A percentile compares a stretch with the other conserved stretches of the same genome.
These are phyloP conservation scores for Limonium bicolor DNA, from an alignment of 148 eudicot genomes.

Conservation along the genomic window DNA sequence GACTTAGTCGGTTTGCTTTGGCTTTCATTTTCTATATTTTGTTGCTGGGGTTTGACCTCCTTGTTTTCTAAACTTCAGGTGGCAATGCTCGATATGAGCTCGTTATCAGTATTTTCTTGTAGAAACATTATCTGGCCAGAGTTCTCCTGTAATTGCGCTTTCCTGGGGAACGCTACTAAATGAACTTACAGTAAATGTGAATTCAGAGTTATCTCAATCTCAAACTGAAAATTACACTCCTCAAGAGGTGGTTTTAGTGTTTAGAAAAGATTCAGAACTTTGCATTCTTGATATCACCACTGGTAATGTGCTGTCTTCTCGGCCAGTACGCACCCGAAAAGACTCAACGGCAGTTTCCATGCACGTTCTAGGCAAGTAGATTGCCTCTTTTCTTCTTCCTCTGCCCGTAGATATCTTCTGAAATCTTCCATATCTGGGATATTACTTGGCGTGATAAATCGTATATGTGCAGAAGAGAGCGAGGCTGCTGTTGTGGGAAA, in stretches of 20 bases:
- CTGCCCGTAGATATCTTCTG: no score
- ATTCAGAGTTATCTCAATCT: constrained; percentile 23
- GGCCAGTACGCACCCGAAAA: constrained; percentile 15
- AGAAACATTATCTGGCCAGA: constrained; percentile 32
- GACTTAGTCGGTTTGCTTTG: background rate
- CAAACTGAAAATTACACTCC: constrained; percentile 17
- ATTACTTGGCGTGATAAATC: no score
- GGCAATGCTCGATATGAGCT: constrained; percentile 48
- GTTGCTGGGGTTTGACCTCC: background rate
- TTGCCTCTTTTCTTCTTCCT: no score
- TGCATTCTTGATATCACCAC: constrained; percentile 36
- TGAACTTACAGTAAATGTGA: constrained; percentile 8
- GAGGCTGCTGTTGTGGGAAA: no score
- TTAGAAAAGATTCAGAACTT: constrained; percentile 42
- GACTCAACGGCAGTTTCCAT: constrained; percentile 53
- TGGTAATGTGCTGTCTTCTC: constrained; percentile 45
- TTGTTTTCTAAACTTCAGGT: constrained; percentile 40
- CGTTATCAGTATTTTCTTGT: constrained; percentile 47
- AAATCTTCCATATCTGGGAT: no score
- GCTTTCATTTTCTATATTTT: constrained; percentile 4
- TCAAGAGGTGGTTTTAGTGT: constrained; percentile 29
- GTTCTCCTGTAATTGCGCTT: constrained; percentile 41
- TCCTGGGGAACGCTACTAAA: constrained; percentile 21
- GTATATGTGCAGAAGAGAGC: constrained; percentile 36
- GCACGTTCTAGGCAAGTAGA: constrained; percentile 64